phyloP scores from a whole-genome alignment of 495 filamentous ascomycete species.

The Amphirosellinia nigrospora region DNA sequence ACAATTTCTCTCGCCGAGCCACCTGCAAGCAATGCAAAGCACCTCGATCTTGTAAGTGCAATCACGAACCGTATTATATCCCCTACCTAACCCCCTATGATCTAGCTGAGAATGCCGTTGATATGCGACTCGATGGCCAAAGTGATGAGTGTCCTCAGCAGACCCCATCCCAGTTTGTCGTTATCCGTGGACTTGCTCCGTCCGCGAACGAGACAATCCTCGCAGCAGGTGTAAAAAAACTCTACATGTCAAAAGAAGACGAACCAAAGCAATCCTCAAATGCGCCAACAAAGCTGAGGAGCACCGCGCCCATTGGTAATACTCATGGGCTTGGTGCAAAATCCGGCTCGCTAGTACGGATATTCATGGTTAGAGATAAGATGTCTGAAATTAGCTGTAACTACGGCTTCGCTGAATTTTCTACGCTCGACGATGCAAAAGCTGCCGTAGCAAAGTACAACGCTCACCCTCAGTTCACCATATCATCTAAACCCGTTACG shows the following conservation, averaged over 20 bases:
- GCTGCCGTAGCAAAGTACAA: slow-evolving; percentile 77
- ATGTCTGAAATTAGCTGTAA: slow-evolving; percentile 79
- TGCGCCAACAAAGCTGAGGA: slow-evolving; percentile 65
- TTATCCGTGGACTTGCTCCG: slow-evolving; percentile 76
- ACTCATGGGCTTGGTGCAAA: slow-evolving; percentile 73
- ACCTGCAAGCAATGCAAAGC: slow-evolving; percentile 79
- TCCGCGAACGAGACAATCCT: slow-evolving; percentile 79
- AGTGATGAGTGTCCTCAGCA: slow-evolving; percentile 80
- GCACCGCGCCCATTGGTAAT: slow-evolving; percentile 75
- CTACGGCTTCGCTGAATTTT: slow-evolving; percentile 91
- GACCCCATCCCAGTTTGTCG: slow-evolving; percentile 78
- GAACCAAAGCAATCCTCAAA: slow-evolving; percentile 47
- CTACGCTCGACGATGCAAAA: slow-evolving; percentile 74
- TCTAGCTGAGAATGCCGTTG: slow-evolving; percentile 38
- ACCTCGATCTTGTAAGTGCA: slow-evolving; percentile 68
- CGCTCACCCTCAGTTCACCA: slow-evolving; percentile 82
- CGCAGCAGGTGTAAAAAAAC: slow-evolving; percentile 78
- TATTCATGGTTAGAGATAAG: slow-evolving; percentile 80
- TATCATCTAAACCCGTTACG: slow-evolving; percentile 76
- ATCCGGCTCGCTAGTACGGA: slow-evolving; percentile 75
- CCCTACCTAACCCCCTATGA: slow-evolving; percentile 21
- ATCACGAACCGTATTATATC: background rate
- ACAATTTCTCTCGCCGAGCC: slow-evolving; percentile 72
- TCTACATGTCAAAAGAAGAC: slow-evolving; percentile 65
- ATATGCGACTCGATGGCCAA: slow-evolving; percentile 66